A percentile compares a stretch with the other conserved stretches of the same genome.
Evolutionary conservation across 805 yeast genomes (phyloP).

Genomic region (Starmerella powellii): DNA sequence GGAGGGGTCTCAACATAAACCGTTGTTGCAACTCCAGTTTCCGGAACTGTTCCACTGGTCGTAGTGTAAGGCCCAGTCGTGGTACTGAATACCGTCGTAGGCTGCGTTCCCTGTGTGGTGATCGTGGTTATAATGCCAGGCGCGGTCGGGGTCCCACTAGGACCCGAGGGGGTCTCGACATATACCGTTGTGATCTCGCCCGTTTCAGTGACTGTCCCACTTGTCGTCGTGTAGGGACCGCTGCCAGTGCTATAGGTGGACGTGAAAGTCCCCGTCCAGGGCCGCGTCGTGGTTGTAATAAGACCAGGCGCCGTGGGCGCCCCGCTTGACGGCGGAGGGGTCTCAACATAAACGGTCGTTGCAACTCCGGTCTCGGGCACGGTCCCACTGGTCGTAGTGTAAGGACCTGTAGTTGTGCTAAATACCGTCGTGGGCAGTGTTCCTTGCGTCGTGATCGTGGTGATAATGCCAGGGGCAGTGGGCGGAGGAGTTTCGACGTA

Average conservation of each 20-base stretch:
- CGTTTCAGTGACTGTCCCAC: background rate
- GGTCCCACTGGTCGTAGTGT: background rate
- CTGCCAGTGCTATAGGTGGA: background rate
- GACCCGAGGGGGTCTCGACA: background rate
- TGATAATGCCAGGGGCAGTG: constrained; percentile 1
- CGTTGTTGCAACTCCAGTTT: background rate
- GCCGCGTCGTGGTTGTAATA: background rate
- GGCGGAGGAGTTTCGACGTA: background rate
- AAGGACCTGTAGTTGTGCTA: too few relatives aligned
- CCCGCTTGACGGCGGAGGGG: background rate
- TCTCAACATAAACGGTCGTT: background rate
- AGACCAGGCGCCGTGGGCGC: background rate
- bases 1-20: background rate
- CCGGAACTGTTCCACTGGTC: background rate
- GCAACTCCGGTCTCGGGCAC: too few relatives aligned
- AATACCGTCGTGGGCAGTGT: too few relatives aligned
- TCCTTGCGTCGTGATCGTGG: too few relatives aligned
- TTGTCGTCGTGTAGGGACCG: background rate
- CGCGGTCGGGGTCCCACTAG: background rate
- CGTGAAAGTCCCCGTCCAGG: background rate
- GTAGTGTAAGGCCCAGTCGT: background rate
- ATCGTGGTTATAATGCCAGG: background rate
- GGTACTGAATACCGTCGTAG: background rate
- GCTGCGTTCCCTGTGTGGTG: background rate
- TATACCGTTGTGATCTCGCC: background rate